Conservation (phyloP, 2,329 filamentous ascomycete species). For the Aureobasidium vineae region DNA sequence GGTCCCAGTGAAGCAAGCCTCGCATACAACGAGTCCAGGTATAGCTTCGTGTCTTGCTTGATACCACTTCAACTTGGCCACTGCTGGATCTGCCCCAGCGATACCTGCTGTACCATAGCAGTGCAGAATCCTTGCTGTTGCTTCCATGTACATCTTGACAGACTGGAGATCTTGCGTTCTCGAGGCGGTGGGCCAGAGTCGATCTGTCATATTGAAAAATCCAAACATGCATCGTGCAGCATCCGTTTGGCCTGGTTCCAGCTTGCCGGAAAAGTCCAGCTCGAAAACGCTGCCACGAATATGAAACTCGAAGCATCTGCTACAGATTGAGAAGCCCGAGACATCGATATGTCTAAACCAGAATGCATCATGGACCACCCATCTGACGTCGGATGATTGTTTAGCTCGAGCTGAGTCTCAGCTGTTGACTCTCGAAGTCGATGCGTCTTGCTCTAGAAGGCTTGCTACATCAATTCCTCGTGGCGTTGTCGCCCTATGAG, state of each 20-base stretch:
- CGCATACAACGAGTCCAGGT: not conserved
- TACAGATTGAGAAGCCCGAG: not conserved
- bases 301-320: constrained; percentile 1
- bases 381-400: too few species aligned
- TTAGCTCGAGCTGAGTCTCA: too few species aligned
- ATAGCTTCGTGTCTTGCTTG: constrained; percentile 1
- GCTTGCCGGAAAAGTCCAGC: not conserved
- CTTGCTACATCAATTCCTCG: too few species aligned
- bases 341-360: constrained; percentile 6
- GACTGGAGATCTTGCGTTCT: not conserved
- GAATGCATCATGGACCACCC: not conserved
- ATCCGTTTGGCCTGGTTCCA: not conserved
- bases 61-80: not conserved
- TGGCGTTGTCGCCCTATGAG: too few species aligned
- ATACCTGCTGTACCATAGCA: not conserved
- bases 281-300: not conserved
- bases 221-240: constrained; percentile 10
- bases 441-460: too few species aligned
- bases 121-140: not conserved
- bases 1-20: not conserved
- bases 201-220: not conserved
- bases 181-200: not conserved
- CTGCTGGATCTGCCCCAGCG: not conserved
- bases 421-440: too few species aligned
- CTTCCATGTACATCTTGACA: not conserved